Evolutionary conservation across 2,329 filamentous ascomycete species (phyloP).

Genomic region (Aspergillus pseudonomiae): DNA sequence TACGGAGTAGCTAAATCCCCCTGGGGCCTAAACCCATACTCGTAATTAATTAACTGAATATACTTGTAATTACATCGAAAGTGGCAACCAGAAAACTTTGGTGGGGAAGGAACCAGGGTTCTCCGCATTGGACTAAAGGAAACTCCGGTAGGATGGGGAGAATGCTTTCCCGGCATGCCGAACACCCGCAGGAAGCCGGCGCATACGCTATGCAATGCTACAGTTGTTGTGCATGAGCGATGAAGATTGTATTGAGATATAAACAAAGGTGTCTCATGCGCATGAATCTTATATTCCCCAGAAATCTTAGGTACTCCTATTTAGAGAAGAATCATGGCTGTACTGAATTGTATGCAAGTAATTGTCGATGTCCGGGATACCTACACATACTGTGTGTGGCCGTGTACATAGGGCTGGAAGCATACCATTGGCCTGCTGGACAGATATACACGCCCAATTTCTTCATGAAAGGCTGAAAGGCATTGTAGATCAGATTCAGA

Average conservation of each 20-base stretch:
- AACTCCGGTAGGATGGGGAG: not conserved
- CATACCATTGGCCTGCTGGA: not conserved
- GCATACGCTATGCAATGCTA: not conserved
- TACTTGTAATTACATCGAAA: not conserved
- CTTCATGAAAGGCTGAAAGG: not conserved
- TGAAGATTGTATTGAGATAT: not conserved
- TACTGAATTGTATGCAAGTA: not conserved
- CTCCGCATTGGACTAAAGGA: not conserved
- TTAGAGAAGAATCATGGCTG: not conserved
- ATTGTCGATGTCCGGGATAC: not conserved
- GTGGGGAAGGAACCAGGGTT: not conserved
- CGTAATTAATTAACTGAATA: not conserved
- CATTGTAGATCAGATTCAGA: not conserved
- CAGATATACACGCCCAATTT: not conserved
- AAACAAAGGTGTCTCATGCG: not conserved
- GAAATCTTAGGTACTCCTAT: not conserved
- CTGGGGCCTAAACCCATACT: not conserved
- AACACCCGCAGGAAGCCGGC: not conserved
- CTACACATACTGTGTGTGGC: not conserved
- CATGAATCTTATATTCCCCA: not conserved
- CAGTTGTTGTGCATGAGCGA: not conserved
- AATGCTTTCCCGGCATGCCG: constrained; percentile 2
- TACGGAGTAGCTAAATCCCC: not conserved
- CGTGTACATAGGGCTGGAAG: not conserved
- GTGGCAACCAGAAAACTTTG: not conserved